Evolutionary conservation across 495 filamentous ascomycete genomes (phyloP), one percentile per base, ranked within the genome.

Genomic region (Arthonia radiata): DNA sequence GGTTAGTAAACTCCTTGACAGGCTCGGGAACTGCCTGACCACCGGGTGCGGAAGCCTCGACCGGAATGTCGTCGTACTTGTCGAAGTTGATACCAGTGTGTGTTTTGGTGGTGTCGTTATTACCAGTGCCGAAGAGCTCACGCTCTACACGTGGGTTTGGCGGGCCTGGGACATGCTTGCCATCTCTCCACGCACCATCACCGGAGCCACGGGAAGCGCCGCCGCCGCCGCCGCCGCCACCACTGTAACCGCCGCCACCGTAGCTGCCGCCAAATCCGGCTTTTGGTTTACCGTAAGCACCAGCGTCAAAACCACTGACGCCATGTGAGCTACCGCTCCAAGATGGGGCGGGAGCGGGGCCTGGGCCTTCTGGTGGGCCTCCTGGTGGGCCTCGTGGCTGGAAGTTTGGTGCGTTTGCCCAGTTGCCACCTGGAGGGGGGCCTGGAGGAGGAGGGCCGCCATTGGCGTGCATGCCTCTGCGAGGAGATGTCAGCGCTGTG

Each of bases 1-100:
- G 86, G 60, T 83, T 82, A 44, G 66, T 79, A 63, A 97, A 97
- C 24, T 61, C 57, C 37, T 68, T 68, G 32, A 89, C 73, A 22
- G 89, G 78, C 39, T 94, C 89, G 23, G 86, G 89, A 24, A 92
- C 79, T 46, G 89, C 70, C 24, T 79, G 73, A 24, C 86, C 86
- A n/a, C n/a, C n/a, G n/a, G n/a, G n/a, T n/a, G n/a, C n/a, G 32
- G 86, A 92, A 23, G 89, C 83, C 46, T 92, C 86, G 31, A 97
- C 89, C 18, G 86, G 86, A 39, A 97, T 97, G 44, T 97, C 86
- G 42, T 97, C 86, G 52, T 97, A 97, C 57, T 97, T 97, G 54
- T 91, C 68, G 44, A 97, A 97, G 60, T 97, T 97, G 69, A 97
- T 94, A 43, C 86, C 86, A 12, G 77, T 92, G 40, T 79, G 75